Evolutionary conservation across 1,139 yeast genomes (phyloP), one percentile per base, ranked within the genome.

Genomic region (Keqinozyma sinolaborantium): DNA sequence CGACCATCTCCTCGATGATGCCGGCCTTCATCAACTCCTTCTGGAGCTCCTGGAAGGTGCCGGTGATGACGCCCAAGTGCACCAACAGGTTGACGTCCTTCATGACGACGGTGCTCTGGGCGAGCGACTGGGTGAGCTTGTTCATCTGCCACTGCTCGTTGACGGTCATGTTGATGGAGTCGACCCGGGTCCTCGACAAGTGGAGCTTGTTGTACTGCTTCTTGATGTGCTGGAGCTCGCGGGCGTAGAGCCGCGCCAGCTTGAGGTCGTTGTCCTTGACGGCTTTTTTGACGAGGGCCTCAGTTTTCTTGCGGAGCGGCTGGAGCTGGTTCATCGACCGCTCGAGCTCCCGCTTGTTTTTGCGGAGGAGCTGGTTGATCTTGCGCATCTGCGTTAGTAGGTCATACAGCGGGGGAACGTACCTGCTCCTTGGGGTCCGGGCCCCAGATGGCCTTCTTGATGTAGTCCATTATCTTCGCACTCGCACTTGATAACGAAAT

Each of bases 351-450:
- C 97, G 70, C 42, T 81, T 80, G 57, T 90, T 94, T 60, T 83
- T 85, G 35, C 97, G 80, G 34, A 92, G 73, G 21, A 88, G 70
- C 29, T 78, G 71, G 53, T 85, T 90, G 48, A 95, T 86, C 50
- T 81, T 84, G 35, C 95, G 72, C 70, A 83, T 85, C 77, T 76
- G 43, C 4, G 59, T 57, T 57, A 52, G 62, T 58, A 42, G 10
- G 16, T 28, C 7, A 14, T 11, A 4, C n/a, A n/a, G n/a, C n/a
- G n/a, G n/a, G n/a, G n/a, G n/a, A 13, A 60, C 77, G 32, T 60
- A 71, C 78, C 48, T 87, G 97, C 51, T 92, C 97, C 50, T 82
- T 82, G 28, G 97, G 95, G 55, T 88, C 96, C 0, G 96, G 96
- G 2, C 97, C 98, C 81, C 94, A 90, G 31, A 90, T 79, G 7